Evolutionary conservation across 768 basidiomycete genomes (phyloP).

Genomic region (Termitomyces eurrhizus): DNA sequence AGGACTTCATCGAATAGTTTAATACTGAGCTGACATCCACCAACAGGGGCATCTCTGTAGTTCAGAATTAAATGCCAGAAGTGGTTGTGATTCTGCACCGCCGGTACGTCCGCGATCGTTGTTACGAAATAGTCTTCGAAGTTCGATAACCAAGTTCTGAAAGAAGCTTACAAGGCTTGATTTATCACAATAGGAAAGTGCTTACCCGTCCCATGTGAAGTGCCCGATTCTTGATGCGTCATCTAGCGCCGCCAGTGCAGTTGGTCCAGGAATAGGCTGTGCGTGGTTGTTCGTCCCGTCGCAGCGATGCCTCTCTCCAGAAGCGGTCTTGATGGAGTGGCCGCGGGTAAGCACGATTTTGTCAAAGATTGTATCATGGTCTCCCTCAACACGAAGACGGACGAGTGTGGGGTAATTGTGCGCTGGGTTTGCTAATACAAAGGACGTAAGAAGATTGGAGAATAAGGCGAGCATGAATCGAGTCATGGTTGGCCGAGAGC

Average conservation of each 20-base stretch:
- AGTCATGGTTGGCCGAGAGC: background rate
- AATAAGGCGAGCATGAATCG: background rate
- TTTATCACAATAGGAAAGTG: background rate
- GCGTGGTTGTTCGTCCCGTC: slow-evolving; percentile 38
- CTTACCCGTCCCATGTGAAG: slow-evolving; percentile 39
- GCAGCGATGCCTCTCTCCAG: slow-evolving; percentile 37
- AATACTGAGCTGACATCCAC: slow-evolving; percentile 4
- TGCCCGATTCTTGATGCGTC: slow-evolving; percentile 28
- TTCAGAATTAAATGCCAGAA: slow-evolving; percentile 6
- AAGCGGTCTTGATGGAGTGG: slow-evolving; percentile 34
- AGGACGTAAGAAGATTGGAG: background rate
- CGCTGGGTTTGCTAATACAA: background rate
- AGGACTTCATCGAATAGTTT: slow-evolving; percentile 2
- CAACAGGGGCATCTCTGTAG: slow-evolving; percentile 1
- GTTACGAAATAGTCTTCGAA: background rate
- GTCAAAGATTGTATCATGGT: slow-evolving; percentile 34
- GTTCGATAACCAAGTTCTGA: slow-evolving; percentile 1
- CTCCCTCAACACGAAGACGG: slow-evolving; percentile 37
- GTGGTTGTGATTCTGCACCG: background rate
- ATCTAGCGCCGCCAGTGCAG: slow-evolving; percentile 39
- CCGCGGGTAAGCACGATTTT: slow-evolving; percentile 33
- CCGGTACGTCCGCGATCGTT: background rate
- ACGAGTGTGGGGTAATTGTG: slow-evolving; percentile 14
- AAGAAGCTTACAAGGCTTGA: background rate
- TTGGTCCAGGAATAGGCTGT: slow-evolving; percentile 34